Evolutionary conservation across 1,284 basidiomycete species (phyloP).

Genomic region (Sparassis latifolia): DNA sequence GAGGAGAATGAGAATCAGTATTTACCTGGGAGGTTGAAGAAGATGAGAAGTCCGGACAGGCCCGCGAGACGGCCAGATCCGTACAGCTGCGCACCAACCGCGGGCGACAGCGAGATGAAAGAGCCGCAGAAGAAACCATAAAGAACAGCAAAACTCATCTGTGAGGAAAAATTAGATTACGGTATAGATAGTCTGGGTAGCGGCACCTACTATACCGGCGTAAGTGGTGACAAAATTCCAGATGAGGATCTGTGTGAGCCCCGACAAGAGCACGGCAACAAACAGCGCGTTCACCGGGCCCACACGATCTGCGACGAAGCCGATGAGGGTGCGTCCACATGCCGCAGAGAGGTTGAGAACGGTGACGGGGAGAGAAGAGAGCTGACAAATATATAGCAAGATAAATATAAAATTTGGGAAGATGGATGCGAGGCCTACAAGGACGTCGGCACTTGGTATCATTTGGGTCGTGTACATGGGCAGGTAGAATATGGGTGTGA

Average conservation of each 20-base stretch:
- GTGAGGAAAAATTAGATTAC: background rate
- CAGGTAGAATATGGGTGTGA: constrained; percentile 21
- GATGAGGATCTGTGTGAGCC: constrained; percentile 20
- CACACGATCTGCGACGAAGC: constrained; percentile 19
- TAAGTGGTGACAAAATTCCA: constrained; percentile 21
- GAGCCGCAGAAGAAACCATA: constrained; percentile 24
- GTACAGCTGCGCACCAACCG: constrained; percentile 19
- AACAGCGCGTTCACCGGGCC: constrained; percentile 21
- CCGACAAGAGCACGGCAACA: constrained; percentile 16
- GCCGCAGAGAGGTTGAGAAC: constrained; percentile 20
- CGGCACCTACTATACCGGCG: constrained; percentile 18
- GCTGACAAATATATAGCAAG: constrained; percentile 3
- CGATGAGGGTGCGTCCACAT: constrained; percentile 16
- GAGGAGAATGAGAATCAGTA: background rate
- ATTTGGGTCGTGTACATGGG: constrained; percentile 17
- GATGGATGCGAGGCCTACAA: constrained; percentile 9
- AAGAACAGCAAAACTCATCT: constrained; percentile 21
- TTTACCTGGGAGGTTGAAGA: constrained; percentile 22
- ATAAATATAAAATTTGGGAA: background rate
- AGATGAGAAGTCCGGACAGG: constrained; percentile 19
- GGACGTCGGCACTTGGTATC: constrained; percentile 12
- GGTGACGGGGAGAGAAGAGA: constrained; percentile 15
- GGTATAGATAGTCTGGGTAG: background rate
- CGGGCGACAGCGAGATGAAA: constrained; percentile 21
- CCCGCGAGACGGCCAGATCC: constrained; percentile 19